Evolutionary conservation across 1,284 basidiomycete genomes (phyloP), one percentile per base, ranked within the genome.

Genomic region (Cutaneotrichosporon sp.): DNA sequence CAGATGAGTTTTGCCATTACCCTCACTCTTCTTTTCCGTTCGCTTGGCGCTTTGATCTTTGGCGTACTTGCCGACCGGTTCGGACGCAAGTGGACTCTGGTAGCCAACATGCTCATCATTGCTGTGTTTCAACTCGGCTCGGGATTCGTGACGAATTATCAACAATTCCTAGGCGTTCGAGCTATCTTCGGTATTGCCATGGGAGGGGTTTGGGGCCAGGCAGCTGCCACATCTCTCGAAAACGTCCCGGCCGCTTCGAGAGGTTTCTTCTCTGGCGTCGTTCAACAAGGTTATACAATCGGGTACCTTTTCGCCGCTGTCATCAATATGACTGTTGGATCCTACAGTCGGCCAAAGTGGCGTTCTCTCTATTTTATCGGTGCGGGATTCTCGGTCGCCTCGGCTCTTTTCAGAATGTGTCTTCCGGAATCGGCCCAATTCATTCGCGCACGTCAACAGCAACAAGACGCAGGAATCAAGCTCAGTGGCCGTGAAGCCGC

Each of bases 1-100:
- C 58, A 72, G 46, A 76, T 76, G 60, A 73, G 90, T 57, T 87
- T 87, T 16, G 86, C 92, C 14, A 96, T 99, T 76, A 98, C 95
- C 7, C 85, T 98, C 57, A 97, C 95, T 0, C 84, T 97, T 1
- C 86, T 98, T 36, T 92, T 97, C 84, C 88, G 96, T 60, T 90
- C 91, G 1, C 81, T 87, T 46, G 96, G 95, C 31, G 94, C 94
- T 38, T 86, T 92, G 64, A 81, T 94, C 69, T 96, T 97, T 68
- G 85, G 83, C 60, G 63, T 91, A 58, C 73, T 90, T 26, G 90
- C 90, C 31, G 92, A 94, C 77, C 86, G 94, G 11, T 96, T 85
- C 76, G 94, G 95, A 4, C 86, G 94, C 56, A 95, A 94, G 83
- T 97, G 92, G 91, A 93, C 93, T 0, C 83, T 97, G 4, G 87